Evolutionary conservation across 208 protist species (phyloP), one percentile per base, ranked within the genome.

Genomic region (Acanthamoeba sp.): DNA sequence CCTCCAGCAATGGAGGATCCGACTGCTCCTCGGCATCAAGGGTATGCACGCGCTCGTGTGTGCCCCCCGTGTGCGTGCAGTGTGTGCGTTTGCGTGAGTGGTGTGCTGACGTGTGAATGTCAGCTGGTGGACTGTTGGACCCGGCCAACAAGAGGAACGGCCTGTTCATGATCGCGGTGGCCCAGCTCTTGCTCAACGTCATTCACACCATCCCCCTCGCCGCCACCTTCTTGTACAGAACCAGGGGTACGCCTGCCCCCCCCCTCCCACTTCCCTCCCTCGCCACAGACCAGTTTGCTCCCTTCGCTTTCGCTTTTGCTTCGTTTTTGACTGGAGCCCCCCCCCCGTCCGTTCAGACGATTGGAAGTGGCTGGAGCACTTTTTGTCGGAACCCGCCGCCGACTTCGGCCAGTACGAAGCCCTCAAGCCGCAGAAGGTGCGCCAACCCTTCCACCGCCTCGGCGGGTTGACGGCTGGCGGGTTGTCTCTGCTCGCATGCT

Each of bases 161-260:
- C 22, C 20, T 78, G 69, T 78, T 45, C 36, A 14, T 78, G 69
- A 78, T 45, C 16, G 69, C 69, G 14, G 69, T 32, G 34, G 38
- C 36, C 12, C 69, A 78, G 16, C 38, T 45, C 24, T 16, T 78
- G 32, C 1, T 78, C 36, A 78, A 36, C 36, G 14, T 27, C 36
- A 78, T 78, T 10, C 69, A 78, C 38, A 78, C 69, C 38, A 78
- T 78, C 38, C 69, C 69, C 5, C 69, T 78, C 69, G 69, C 38
- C 34, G 69, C 69, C 34, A 78, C 69, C 36, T 78, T 78, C 69
- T 78, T 78, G 69, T 78, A 78, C 69, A 78, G 69, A 78, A 78
- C 38, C 69, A 78, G 29, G 45, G 69, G 69, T 78, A 27, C 59
- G 55, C 55, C 5, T 16, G 10, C 48, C 16, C 16, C 48, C 55